Conservation (phyloP, 1,284 basidiomycete species). For the Trichosporon sp. region DNA sequence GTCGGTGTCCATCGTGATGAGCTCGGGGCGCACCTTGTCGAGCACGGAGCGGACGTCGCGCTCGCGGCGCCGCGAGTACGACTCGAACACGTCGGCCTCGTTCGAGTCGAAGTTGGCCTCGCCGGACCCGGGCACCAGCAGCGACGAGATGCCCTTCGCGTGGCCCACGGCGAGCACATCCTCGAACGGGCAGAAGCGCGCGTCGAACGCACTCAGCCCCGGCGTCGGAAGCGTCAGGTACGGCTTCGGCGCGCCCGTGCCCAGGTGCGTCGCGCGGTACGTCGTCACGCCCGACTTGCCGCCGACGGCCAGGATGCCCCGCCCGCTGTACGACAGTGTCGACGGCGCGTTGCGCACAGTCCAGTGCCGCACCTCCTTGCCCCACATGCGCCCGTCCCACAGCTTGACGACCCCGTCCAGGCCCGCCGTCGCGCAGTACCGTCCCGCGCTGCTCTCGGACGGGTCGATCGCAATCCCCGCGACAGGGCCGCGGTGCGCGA, state of each 20-base stretch:
- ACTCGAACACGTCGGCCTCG: slow-evolving; percentile 94
- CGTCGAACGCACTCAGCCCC: slow-evolving; percentile 63
- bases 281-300: slow-evolving; percentile 79
- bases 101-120: slow-evolving; percentile 91
- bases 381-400: slow-evolving; percentile 97
- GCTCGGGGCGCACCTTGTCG: slow-evolving; percentile 93
- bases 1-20: slow-evolving; percentile 86
- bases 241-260: slow-evolving; percentile 44
- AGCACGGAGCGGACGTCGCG: slow-evolving; percentile 84
- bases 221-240: slow-evolving; percentile 67
- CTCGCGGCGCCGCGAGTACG: slow-evolving; percentile 74
- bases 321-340: slow-evolving; percentile 55
- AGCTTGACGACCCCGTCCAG: slow-evolving; percentile 83
- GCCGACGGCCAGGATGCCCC: slow-evolving; percentile 76
- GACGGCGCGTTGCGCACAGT: slow-evolving; percentile 56
- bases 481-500: slow-evolving; percentile 87
- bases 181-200: slow-evolving; percentile 79
- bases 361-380: slow-evolving; percentile 78
- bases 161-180: slow-evolving; percentile 78
- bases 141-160: slow-evolving; percentile 67
- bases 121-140: slow-evolving; percentile 86
- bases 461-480: slow-evolving; percentile 77
- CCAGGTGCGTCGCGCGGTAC: slow-evolving; percentile 30
- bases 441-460: slow-evolving; percentile 62
- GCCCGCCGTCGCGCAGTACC: slow-evolving; percentile 87